These are phyloP conservation scores for Tricholomella constricta DNA, from an alignment of 768 basidiomycete genomes.

Conservation along the genomic window DNA sequence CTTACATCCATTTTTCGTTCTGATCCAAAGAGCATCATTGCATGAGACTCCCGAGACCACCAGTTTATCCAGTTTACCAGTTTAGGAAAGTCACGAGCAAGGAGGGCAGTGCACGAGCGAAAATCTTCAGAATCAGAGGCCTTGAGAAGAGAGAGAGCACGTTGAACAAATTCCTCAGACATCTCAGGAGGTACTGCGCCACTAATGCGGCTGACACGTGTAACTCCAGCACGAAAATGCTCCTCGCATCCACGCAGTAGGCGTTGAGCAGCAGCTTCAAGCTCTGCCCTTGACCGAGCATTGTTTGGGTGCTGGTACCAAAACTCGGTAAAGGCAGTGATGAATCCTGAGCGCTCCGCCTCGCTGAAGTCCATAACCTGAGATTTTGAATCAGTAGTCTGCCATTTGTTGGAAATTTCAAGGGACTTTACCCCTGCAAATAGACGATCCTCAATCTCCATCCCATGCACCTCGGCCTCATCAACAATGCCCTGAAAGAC, in stretches of 20 bases:
- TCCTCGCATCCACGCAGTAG: conserved; percentile 29
- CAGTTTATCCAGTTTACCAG: conserved; percentile 29
- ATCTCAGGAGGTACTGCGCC: conserved; percentile 19
- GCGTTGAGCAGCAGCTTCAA: conserved; percentile 18
- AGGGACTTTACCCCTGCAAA: conserved; percentile 6
- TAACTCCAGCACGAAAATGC: conserved; percentile 30
- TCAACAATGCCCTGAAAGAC: conserved; percentile 29
- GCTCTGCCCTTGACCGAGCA: conserved; percentile 18
- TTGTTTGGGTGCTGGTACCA: conserved; percentile 7
- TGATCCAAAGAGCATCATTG: conserved; percentile 25
- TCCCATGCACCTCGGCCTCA: conserved; percentile 15
- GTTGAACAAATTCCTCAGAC: conserved; percentile 12
- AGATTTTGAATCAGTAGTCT: no score
- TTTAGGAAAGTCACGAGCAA: conserved; percentile 27
- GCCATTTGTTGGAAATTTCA: no score
- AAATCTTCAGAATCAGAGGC: conserved; percentile 9
- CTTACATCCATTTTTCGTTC: conserved; percentile 15
- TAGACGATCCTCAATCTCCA: background rate
- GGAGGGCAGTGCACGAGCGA: background rate
- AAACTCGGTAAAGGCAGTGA: conserved; percentile 10
- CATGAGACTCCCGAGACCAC: conserved; percentile 28
- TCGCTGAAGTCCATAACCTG: conserved; percentile 14
- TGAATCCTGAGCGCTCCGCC: conserved; percentile 6
- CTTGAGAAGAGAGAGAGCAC: conserved; percentile 16
- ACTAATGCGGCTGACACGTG: conserved; percentile 25